phyloP scores from a whole-genome alignment of 768 basidiomycete genomes.

The Exidia glandulosa region DNA sequence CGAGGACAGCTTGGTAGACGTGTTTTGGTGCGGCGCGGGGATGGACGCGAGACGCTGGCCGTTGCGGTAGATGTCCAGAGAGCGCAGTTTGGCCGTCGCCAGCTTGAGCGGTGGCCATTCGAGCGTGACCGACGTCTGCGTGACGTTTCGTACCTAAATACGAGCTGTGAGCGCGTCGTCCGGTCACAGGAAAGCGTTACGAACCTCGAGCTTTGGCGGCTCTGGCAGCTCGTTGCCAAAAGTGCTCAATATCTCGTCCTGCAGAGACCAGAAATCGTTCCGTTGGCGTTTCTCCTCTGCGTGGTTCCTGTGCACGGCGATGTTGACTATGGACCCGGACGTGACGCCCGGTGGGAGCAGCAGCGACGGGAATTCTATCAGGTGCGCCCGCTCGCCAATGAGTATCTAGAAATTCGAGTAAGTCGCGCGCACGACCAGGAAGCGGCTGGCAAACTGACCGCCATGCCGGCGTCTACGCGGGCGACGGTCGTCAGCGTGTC shows the following conservation, averaged over 20 bases:
- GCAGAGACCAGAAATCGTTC: constrained; percentile 73
- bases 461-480: constrained; percentile 78
- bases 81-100: constrained; percentile 76
- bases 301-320: constrained; percentile 83
- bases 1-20: constrained; percentile 77
- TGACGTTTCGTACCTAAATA: constrained; percentile 79
- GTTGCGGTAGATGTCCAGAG: constrained; percentile 89
- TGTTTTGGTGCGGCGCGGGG: constrained; percentile 71
- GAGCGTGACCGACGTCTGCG: constrained; percentile 92
- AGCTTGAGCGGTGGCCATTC: constrained; percentile 87
- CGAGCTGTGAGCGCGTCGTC: no score
- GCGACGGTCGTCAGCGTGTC: constrained; percentile 1
- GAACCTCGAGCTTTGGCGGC: constrained; percentile 63
- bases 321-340: constrained; percentile 94
- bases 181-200: constrained; percentile 8
- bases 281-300: constrained; percentile 76
- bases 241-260: constrained; percentile 62
- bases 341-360: constrained; percentile 86
- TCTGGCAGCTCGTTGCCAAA: constrained; percentile 62
- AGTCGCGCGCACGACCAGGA: constrained; percentile 9
- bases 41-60: constrained; percentile 79
- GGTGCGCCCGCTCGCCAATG: constrained; percentile 88
- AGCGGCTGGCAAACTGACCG: constrained; percentile 39
- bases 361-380: constrained; percentile 96
- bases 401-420: constrained; percentile 48